phyloP scores from a whole-genome alignment of 2,329 filamentous ascomycete genomes.

The Colletotrichum gloeosporioides region DNA sequence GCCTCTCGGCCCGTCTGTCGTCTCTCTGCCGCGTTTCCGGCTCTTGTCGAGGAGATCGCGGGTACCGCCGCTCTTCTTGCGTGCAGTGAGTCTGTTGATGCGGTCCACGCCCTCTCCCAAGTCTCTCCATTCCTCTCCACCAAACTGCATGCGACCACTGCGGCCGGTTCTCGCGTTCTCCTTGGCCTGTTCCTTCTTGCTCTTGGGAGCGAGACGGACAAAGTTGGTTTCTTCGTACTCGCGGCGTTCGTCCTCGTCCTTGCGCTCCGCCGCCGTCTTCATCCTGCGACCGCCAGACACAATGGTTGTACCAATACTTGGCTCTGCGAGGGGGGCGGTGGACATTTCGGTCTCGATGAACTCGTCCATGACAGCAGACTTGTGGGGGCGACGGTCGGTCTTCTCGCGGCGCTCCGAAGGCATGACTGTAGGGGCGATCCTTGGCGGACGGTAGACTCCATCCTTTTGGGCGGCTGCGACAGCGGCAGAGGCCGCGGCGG shows the following conservation, averaged over 20 bases:
- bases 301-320: conserved; percentile 92
- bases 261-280: conserved; percentile 78
- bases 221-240: conserved; percentile 95
- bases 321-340: conserved; percentile 79
- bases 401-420: conserved; percentile 72
- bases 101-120: conserved; percentile 86
- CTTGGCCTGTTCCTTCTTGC: conserved; percentile 84
- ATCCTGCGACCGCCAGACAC: conserved; percentile 77
- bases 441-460: conserved; percentile 87
- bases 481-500: conserved; percentile 31
- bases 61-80: conserved; percentile 63
- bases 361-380: conserved; percentile 88
- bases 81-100: conserved; percentile 81
- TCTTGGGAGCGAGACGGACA: conserved; percentile 81
- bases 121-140: conserved; percentile 92
- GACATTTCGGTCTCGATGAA: conserved; percentile 89
- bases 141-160: conserved; percentile 69
- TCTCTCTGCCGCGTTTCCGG: conserved; percentile 77
- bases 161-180: conserved; percentile 58
- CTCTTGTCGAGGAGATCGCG: conserved; percentile 79
- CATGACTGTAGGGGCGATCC: conserved; percentile 86
- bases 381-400: conserved; percentile 65
- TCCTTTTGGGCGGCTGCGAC: conserved; percentile 41
- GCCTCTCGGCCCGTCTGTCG: conserved; percentile 70
- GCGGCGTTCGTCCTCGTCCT: conserved; percentile 77